A percentile compares a stretch with the other conserved stretches of the same genome.
phyloP scores from a whole-genome alignment of 2,329 filamentous ascomycete species.

The Bimuria novae-zelandiae region DNA sequence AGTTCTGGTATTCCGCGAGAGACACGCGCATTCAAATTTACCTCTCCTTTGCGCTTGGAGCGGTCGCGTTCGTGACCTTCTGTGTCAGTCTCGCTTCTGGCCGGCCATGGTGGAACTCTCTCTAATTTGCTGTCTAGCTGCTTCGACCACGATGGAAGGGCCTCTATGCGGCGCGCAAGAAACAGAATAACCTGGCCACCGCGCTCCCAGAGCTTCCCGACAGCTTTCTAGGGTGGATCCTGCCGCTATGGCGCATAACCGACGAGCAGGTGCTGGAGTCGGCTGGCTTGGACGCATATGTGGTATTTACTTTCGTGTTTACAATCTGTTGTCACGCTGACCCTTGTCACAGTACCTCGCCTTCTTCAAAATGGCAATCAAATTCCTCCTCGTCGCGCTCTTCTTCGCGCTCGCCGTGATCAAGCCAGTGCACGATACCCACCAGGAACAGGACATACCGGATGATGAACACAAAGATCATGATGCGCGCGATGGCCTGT shows the following conservation, averaged over 20 bases:
- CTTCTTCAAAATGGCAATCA: conserved; percentile 95
- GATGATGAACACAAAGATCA: conserved; percentile 16
- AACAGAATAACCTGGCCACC: conserved; percentile 67
- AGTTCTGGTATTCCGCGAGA: conserved; percentile 46
- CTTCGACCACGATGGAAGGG: conserved; percentile 89
- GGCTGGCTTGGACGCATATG: conserved; percentile 92
- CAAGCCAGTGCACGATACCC: conserved; percentile 81
- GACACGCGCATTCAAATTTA: conserved; percentile 67
- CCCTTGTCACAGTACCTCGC: conserved; percentile 69
- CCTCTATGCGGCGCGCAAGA: conserved; percentile 87
- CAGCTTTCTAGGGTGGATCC: conserved; percentile 91
- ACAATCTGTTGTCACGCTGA: conserved; percentile 4
- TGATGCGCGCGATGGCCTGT: conserved; percentile 25
- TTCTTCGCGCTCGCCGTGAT: conserved; percentile 82
- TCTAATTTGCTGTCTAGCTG: conserved; percentile 58
- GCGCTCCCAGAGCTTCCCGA: conserved; percentile 79
- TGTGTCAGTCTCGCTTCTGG: conserved; percentile 60
- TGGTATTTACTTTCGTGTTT: conserved; percentile 68
- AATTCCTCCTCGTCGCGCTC: conserved; percentile 77
- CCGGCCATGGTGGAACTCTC: not conserved
- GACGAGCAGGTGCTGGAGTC: conserved; percentile 89
- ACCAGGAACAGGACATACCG: conserved; percentile 40
- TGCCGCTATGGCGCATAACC: conserved; percentile 78
- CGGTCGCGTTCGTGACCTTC: conserved; percentile 74
- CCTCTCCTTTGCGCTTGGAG: conserved; percentile 71